Evolutionary conservation across 768 basidiomycete genomes (phyloP).

Genomic region (Calvatia gigantea): DNA sequence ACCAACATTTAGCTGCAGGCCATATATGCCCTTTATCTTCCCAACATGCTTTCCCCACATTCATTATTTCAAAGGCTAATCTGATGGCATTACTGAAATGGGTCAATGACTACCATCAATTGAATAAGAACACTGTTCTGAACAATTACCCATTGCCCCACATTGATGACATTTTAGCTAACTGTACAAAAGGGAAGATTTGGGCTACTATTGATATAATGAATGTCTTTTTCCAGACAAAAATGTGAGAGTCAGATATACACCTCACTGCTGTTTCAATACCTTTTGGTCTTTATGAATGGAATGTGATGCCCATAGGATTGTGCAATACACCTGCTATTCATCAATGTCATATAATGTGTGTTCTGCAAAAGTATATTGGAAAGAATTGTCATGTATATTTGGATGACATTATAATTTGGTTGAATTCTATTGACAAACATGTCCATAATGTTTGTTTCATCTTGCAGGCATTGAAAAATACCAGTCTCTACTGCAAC

Average conservation of each 20-base stretch:
- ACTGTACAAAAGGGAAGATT: slow-evolving; percentile 32
- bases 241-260: slow-evolving; percentile 24
- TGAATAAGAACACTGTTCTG: slow-evolving; percentile 22
- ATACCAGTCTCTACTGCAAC: slow-evolving; percentile 15
- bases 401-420: slow-evolving; percentile 35
- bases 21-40: slow-evolving; percentile 25
- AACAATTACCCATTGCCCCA: slow-evolving; percentile 18
- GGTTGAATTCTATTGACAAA: slow-evolving; percentile 32
- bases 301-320: slow-evolving; percentile 35
- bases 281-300: slow-evolving; percentile 31
- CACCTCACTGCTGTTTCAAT: slow-evolving; percentile 24
- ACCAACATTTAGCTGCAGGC: slow-evolving; percentile 30
- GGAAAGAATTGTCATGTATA: slow-evolving; percentile 37
- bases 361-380: slow-evolving; percentile 27
- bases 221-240: slow-evolving; percentile 28
- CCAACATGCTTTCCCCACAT: slow-evolving; percentile 26
- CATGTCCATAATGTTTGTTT: slow-evolving; percentile 22
- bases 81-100: slow-evolving; percentile 24
- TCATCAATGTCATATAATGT: slow-evolving; percentile 26
- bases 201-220: slow-evolving; percentile 38
- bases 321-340: slow-evolving; percentile 26
- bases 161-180: slow-evolving; percentile 19
- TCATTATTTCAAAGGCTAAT: background rate
- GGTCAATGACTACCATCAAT: slow-evolving; percentile 29
- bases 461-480: slow-evolving; percentile 21